phyloP scores from a whole-genome alignment of 2,329 filamentous ascomycete species.

The Stachybotrys chlorohalonatus region DNA sequence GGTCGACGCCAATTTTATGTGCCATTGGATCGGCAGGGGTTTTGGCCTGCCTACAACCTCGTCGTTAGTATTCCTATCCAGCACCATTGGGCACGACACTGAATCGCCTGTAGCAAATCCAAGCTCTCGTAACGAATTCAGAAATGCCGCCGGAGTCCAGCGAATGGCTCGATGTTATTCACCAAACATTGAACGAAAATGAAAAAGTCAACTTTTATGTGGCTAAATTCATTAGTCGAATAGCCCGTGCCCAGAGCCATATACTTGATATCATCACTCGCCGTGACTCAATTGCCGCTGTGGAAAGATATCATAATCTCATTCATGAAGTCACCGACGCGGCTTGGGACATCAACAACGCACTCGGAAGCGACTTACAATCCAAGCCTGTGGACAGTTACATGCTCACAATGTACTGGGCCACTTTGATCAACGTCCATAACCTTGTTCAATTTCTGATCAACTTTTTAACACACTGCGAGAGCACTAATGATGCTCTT shows the following conservation, averaged over 20 bases:
- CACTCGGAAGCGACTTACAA: constrained; percentile 3
- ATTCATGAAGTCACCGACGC: constrained; percentile 15
- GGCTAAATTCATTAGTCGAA: constrained; percentile 15
- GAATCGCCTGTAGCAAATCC: constrained; percentile 24
- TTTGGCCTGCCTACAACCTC: constrained; percentile 29
- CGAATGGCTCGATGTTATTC: constrained; percentile 24
- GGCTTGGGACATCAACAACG: constrained; percentile 11
- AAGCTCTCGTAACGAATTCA: constrained; percentile 20
- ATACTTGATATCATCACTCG: constrained; percentile 15
- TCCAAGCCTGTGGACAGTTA: constrained; percentile 15
- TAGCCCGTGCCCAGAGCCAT: constrained; percentile 16
- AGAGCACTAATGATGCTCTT: constrained; percentile 10
- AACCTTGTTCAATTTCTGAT: constrained; percentile 20
- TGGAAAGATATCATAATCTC: constrained; percentile 15
- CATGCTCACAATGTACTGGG: constrained; percentile 21
- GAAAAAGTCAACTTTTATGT: constrained; percentile 19
- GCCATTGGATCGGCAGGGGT: constrained; percentile 17
- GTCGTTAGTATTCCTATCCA: constrained; percentile 13
- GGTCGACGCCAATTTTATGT: constrained; percentile 16
- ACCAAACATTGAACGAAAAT: constrained; percentile 10
- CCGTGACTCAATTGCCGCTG: constrained; percentile 17
- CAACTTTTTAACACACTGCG: constrained; percentile 25
- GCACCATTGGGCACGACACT: not conserved
- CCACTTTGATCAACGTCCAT: constrained; percentile 24
- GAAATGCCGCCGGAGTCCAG: constrained; percentile 25